A percentile compares a stretch with the other conserved stretches of the same genome.
phyloP scores from a whole-genome alignment of 805 yeast species.

The Maudiozyma serrabonitensis region DNA sequence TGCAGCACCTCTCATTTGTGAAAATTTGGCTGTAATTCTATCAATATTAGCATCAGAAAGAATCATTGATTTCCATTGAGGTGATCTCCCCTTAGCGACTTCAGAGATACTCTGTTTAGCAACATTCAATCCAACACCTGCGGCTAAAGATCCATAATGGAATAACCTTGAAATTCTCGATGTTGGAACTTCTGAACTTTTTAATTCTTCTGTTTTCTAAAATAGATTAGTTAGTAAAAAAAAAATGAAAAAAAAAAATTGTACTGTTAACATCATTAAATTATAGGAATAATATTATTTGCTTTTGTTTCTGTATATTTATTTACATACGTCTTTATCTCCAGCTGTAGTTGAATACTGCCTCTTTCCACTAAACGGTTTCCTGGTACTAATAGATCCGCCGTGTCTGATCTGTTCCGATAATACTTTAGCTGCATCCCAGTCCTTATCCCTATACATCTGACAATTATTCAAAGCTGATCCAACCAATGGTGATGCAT shows the following conservation, averaged over 20 bases:
- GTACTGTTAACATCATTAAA: background rate
- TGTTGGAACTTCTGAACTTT: conserved; percentile 65
- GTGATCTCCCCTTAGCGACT: conserved; percentile 43
- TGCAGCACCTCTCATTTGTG: conserved; percentile 98
- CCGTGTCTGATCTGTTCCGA: conserved; percentile 11
- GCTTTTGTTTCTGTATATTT: background rate
- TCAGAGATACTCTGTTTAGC: conserved; percentile 69
- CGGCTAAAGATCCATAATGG: conserved; percentile 89
- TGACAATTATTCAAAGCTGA: conserved; percentile 16
- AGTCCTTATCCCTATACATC: conserved; percentile 25
- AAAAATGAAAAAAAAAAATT: background rate
- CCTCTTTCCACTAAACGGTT: background rate
- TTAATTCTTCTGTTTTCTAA: background rate
- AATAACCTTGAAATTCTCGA: conserved; percentile 80
- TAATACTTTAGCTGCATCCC: conserved; percentile 23
- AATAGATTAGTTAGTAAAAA: background rate
- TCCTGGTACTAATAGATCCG: background rate
- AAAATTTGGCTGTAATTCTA: conserved; percentile 74
- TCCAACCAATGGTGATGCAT: conserved; percentile 20
- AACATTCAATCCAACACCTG: conserved; percentile 80
- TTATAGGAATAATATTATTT: background rate
- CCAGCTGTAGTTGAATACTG: background rate
- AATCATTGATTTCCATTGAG: conserved; percentile 48
- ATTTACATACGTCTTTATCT: background rate
- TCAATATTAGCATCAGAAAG: conserved; percentile 79